Percentiles rank a stretch among this genome's conserved stretches.
Evolutionary conservation across 2,329 filamentous ascomycete species (phyloP).

Genomic region (Madurella fahalii): DNA sequence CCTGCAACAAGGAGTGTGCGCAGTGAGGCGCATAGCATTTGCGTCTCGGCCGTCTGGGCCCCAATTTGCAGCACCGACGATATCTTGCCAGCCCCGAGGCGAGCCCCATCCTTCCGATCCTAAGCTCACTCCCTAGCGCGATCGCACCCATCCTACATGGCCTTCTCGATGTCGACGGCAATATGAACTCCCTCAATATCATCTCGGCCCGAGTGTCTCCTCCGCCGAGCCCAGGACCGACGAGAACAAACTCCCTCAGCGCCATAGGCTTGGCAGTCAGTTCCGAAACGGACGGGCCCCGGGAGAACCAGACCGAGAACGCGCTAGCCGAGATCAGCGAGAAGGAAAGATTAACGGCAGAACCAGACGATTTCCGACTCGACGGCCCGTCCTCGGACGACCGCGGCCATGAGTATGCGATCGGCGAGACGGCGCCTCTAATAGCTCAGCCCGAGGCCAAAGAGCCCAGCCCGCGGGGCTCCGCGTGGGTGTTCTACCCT

Average conservation of each 20-base stretch:
- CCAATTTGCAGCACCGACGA: neutral
- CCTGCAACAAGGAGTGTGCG: neutral
- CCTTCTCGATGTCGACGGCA: slow-evolving; percentile 48
- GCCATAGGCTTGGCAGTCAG: slow-evolving; percentile 47
- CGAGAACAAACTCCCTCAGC: slow-evolving; percentile 58
- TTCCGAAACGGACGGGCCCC: slow-evolving; percentile 37
- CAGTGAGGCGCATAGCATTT: slow-evolving; percentile 9
- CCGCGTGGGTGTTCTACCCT: slow-evolving; percentile 56
- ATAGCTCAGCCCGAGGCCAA: slow-evolving; percentile 40
- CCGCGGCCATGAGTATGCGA: slow-evolving; percentile 17
- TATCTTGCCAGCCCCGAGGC: neutral
- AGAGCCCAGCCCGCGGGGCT: slow-evolving; percentile 35
- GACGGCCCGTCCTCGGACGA: slow-evolving; percentile 22
- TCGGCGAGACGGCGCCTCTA: slow-evolving; percentile 68
- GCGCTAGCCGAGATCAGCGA: slow-evolving; percentile 25
- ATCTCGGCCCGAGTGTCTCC: slow-evolving; percentile 78
- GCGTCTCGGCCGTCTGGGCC: slow-evolving; percentile 7
- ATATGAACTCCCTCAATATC: slow-evolving; percentile 97
- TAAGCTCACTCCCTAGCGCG: slow-evolving; percentile 8
- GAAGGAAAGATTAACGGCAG: slow-evolving; percentile 31
- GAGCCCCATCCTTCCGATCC: neutral
- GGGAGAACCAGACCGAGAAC: slow-evolving; percentile 23
- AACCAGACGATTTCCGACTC: slow-evolving; percentile 36
- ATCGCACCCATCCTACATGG: slow-evolving; percentile 44
- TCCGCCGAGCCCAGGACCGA: slow-evolving; percentile 51